A percentile compares a stretch with the other conserved stretches of the same genome.
Evolutionary conservation across 306 rosid species (phyloP).

Genomic region (Inga oerstediana): DNA sequence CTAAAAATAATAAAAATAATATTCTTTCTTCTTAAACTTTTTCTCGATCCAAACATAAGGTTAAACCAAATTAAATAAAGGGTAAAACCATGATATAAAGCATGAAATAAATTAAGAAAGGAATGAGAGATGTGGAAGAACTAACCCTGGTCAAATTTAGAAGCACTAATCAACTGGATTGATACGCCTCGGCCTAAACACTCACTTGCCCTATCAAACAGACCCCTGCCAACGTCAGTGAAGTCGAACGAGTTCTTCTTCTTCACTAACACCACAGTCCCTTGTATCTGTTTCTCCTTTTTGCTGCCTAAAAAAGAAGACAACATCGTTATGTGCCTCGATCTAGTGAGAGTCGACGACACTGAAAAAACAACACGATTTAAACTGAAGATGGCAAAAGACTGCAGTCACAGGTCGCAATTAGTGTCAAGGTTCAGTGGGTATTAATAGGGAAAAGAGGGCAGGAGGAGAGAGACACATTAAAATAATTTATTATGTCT

Average conservation of each 20-base stretch:
- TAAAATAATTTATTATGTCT: too few relatives aligned
- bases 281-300: slow-evolving; percentile 16
- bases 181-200: slow-evolving; percentile 18
- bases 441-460: not conserved
- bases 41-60: too few relatives aligned
- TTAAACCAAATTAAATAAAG: too few relatives aligned
- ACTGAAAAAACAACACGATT: not conserved
- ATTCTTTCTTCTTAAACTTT: too few relatives aligned
- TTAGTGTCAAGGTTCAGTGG: not conserved
- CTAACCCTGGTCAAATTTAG: slow-evolving; percentile 26
- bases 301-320: not conserved
- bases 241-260: slow-evolving; percentile 38
- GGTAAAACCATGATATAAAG: too few relatives aligned
- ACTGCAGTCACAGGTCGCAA: too few relatives aligned
- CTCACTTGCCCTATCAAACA: slow-evolving; percentile 9
- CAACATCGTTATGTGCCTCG: not conserved
- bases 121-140: not conserved
- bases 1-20: too few relatives aligned
- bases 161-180: slow-evolving; percentile 30
- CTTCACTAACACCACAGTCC: slow-evolving; percentile 35
- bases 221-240: not conserved
- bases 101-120: not conserved
- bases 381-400: not conserved
- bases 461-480: not conserved
- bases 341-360: not conserved